phyloP scores from a whole-genome alignment of 2,329 filamentous ascomycete species.

The Madurella fahalii region DNA sequence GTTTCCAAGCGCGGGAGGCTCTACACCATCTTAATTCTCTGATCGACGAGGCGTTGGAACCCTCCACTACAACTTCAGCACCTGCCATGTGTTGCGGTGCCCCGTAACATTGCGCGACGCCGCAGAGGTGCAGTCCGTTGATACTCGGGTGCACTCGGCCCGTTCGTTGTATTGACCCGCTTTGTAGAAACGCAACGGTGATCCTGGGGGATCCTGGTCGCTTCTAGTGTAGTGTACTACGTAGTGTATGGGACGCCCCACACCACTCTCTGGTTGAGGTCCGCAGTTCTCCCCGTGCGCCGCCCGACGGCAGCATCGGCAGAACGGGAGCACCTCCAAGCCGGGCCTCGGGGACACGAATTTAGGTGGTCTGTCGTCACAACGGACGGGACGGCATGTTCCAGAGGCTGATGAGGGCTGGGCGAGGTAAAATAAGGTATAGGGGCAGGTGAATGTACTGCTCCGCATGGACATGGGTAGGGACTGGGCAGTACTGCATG shows the following conservation, averaged over 20 bases:
- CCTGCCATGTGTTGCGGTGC: no score
- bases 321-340: conserved; percentile 5
- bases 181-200: neutral
- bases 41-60: no score
- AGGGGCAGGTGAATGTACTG: no score
- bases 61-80: no score
- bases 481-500: no score
- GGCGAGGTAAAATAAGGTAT: no score
- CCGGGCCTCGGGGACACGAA: neutral
- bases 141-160: no score
- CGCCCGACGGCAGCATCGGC: conserved; percentile 10
- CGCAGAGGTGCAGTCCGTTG: neutral
- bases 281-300: conserved; percentile 2
- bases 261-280: no score
- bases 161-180: no score
- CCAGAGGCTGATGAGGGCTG: neutral
- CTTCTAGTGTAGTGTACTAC: no score
- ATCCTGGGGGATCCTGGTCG: neutral
- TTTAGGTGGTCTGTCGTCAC: conserved; percentile 1
- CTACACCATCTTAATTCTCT: neutral
- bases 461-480: no score
- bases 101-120: no score
- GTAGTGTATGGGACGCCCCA: neutral
- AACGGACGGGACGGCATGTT: neutral
- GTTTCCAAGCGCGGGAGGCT: conserved; percentile 6